phyloP scores from a whole-genome alignment of 2,329 filamentous ascomycete species.

The Huntiella savannae region DNA sequence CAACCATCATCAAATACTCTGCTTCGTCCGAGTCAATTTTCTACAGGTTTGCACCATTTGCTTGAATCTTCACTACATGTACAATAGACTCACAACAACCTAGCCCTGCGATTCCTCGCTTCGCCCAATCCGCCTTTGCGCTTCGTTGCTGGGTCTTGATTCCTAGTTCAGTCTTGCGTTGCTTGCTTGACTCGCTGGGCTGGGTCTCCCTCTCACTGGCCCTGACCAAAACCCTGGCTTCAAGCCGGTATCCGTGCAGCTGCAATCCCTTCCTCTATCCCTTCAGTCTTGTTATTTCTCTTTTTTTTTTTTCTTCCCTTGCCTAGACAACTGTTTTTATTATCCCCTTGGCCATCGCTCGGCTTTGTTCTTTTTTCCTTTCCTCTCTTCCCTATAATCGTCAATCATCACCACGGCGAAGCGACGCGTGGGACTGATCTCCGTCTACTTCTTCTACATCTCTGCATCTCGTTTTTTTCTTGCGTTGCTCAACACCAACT shows the following conservation, averaged over 20 bases:
- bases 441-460: background rate
- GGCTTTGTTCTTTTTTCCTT: slow-evolving; percentile 1
- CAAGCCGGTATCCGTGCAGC: slow-evolving; percentile 9
- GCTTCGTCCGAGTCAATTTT: background rate
- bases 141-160: background rate
- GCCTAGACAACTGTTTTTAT: slow-evolving; percentile 1
- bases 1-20: background rate
- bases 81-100: no score
- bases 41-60: background rate
- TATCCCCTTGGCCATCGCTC: slow-evolving; percentile 1
- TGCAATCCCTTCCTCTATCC: slow-evolving; percentile 4
- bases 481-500: background rate
- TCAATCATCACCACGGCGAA: slow-evolving; percentile 4
- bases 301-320: slow-evolving; percentile 6
- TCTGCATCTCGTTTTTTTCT: slow-evolving; percentile 5
- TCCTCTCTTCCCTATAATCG: background rate
- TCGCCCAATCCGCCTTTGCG: background rate
- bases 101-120: no score
- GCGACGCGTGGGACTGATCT: slow-evolving; percentile 7
- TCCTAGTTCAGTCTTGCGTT: background rate
- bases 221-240: slow-evolving; percentile 6
- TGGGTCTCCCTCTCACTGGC: background rate
- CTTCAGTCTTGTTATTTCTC: slow-evolving; percentile 2
- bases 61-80: background rate
- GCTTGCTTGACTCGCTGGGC: background rate